These are phyloP conservation scores for Cyathus striatus DNA, from an alignment of 768 basidiomycete genomes.

Conservation along the genomic window DNA sequence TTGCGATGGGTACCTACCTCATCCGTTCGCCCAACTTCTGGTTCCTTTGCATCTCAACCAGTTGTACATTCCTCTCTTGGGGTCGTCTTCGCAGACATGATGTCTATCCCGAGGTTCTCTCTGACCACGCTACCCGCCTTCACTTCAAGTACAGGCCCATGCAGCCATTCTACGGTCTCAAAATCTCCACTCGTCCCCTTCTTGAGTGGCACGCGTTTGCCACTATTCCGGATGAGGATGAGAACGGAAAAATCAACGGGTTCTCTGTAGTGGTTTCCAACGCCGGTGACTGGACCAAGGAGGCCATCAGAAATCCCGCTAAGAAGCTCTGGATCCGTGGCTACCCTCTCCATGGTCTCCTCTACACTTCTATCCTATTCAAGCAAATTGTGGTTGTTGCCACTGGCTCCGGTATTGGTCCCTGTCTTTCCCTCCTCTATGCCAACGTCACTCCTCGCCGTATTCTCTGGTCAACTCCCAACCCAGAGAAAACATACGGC, in stretches of 20 bases:
- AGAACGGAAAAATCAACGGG: constrained; percentile 27
- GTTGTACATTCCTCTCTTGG: constrained; percentile 46
- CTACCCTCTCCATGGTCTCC: constrained; percentile 42
- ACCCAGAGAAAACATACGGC: constrained; percentile 35
- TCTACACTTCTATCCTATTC: constrained; percentile 46
- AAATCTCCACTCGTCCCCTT: constrained; percentile 31
- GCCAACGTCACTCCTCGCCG: constrained; percentile 28
- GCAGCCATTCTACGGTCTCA: constrained; percentile 27
- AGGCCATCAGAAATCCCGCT: constrained; percentile 43
- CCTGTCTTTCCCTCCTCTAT: constrained; percentile 31
- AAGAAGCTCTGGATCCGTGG: constrained; percentile 51
- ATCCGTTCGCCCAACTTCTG: constrained; percentile 44
- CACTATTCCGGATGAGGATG: constrained; percentile 30
- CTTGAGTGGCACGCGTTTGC: constrained; percentile 50
- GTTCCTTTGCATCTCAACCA: constrained; percentile 31
- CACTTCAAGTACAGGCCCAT: constrained; percentile 45
- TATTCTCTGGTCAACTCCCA: constrained; percentile 36
- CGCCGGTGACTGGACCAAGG: constrained; percentile 54
- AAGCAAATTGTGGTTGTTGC: constrained; percentile 47
- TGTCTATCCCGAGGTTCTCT: constrained; percentile 45
- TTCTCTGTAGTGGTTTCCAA: constrained; percentile 50
- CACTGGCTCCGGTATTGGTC: constrained; percentile 51
- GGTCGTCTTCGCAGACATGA: constrained; percentile 40
- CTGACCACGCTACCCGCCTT: constrained; percentile 48
- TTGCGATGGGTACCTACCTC: constrained; percentile 34